Conservation (phyloP, 345 rosid species). For the Citrus inodora region DNA sequence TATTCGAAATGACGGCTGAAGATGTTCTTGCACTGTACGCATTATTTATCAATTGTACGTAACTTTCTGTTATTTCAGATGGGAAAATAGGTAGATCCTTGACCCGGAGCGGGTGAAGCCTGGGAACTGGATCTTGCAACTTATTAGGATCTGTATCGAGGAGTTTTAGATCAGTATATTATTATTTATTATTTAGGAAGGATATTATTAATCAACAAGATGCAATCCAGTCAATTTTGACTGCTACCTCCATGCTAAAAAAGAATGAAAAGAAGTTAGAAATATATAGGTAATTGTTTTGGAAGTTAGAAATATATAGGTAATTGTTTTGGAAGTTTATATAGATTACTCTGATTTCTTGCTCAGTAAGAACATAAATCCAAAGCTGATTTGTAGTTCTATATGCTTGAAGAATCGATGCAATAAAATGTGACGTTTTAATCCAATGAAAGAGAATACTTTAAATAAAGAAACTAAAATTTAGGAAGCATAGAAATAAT, state of each 20-base stretch:
- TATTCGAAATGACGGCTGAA: constrained; percentile 3
- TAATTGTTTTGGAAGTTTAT: neutral
- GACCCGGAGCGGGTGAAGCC: neutral
- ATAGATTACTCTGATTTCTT: neutral
- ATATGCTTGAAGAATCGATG: neutral
- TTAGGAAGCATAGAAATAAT: neutral
- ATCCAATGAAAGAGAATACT: neutral
- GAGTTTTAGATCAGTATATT: neutral
- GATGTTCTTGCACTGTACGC: neutral
- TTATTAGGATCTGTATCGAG: constrained; percentile 5
- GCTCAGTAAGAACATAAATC: neutral
- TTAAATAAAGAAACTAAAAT: neutral
- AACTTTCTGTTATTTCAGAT: too few species aligned
- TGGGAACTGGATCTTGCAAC: neutral
- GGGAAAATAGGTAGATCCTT: neutral
- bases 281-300: neutral
- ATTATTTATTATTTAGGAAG: neutral
- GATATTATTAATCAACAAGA: neutral
- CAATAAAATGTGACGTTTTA: neutral
- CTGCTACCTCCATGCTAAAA: too few species aligned
- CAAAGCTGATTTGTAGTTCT: neutral
- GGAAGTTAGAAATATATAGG: neutral
- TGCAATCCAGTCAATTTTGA: neutral
- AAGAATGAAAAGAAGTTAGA: too few species aligned
- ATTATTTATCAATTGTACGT: neutral